Conservation (phyloP, 805 yeast species). For the Myxozyma mucilagina region DNA sequence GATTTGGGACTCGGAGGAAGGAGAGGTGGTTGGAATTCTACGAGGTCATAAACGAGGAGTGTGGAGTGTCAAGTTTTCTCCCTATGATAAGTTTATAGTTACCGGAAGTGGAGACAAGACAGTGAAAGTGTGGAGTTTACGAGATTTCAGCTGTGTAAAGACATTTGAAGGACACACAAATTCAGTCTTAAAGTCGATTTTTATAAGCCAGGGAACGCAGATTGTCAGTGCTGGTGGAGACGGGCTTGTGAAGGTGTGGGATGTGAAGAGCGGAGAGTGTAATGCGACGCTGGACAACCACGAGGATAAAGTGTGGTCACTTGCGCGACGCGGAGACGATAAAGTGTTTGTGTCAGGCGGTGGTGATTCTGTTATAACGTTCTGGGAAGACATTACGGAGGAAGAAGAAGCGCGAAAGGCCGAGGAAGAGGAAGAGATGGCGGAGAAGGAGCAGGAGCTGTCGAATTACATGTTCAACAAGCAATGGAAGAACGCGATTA, state of each 20-base stretch:
- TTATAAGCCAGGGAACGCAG: slow-evolving; percentile 66
- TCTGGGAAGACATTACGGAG: slow-evolving; percentile 87
- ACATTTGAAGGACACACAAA: slow-evolving; percentile 95
- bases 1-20: slow-evolving; percentile 81
- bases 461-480: slow-evolving; percentile 67
- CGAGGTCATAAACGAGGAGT: slow-evolving; percentile 92
- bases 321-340: slow-evolving; percentile 67
- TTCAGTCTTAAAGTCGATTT: slow-evolving; percentile 80
- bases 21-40: slow-evolving; percentile 81
- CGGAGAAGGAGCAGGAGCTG: slow-evolving; percentile 88
- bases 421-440: slow-evolving; percentile 54
- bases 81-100: slow-evolving; percentile 70
- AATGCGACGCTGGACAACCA: slow-evolving; percentile 85
- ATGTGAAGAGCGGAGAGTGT: slow-evolving; percentile 70
- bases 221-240: slow-evolving; percentile 83
- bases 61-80: slow-evolving; percentile 86
- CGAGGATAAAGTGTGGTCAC: slow-evolving; percentile 91
- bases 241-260: slow-evolving; percentile 93
- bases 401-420: slow-evolving; percentile 58
- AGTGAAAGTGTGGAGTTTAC: slow-evolving; percentile 82
- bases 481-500: slow-evolving; percentile 87
- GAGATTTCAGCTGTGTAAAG: slow-evolving; percentile 68
- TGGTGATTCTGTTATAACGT: slow-evolving; percentile 87
- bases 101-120: slow-evolving; percentile 95
- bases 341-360: slow-evolving; percentile 78